Conservation (phyloP, 257 asterid genomes). For the Jaltomata sinuosa region DNA sequence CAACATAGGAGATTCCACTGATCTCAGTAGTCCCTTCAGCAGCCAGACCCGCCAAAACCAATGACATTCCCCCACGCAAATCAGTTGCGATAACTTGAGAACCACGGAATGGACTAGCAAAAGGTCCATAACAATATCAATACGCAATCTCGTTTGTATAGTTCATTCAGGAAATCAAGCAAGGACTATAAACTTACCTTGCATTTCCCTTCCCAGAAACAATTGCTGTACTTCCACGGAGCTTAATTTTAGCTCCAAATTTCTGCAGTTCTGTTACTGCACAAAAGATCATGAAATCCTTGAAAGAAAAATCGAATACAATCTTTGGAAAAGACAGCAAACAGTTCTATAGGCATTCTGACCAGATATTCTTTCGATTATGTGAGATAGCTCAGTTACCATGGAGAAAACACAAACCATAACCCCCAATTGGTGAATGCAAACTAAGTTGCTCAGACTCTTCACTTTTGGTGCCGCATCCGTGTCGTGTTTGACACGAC, state of each 20-base stretch:
- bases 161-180: not conserved
- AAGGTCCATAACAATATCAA: not conserved
- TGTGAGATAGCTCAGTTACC: too few species aligned
- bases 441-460: too few species aligned
- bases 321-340: not conserved
- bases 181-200: constrained; percentile 6
- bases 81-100: constrained; percentile 23
- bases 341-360: not conserved
- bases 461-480: too few species aligned
- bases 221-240: constrained; percentile 14
- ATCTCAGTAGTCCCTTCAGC: constrained; percentile 34
- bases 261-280: constrained; percentile 32
- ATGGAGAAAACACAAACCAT: too few species aligned
- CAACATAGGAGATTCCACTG: constrained; percentile 16
- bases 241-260: constrained; percentile 24
- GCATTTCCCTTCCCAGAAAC: constrained; percentile 5
- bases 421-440: too few species aligned
- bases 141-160: not conserved
- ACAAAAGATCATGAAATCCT: not conserved
- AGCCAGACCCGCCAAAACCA: constrained; percentile 36
- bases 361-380: not conserved
- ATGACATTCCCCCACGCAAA: constrained; percentile 31
- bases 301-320: not conserved
- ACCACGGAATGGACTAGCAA: constrained; percentile 20
- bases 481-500: too few species aligned